Percentiles rank a stretch among this genome's conserved stretches.
phyloP scores from a whole-genome alignment of 129 eudicot genomes.

The Pittosporum tobira region DNA sequence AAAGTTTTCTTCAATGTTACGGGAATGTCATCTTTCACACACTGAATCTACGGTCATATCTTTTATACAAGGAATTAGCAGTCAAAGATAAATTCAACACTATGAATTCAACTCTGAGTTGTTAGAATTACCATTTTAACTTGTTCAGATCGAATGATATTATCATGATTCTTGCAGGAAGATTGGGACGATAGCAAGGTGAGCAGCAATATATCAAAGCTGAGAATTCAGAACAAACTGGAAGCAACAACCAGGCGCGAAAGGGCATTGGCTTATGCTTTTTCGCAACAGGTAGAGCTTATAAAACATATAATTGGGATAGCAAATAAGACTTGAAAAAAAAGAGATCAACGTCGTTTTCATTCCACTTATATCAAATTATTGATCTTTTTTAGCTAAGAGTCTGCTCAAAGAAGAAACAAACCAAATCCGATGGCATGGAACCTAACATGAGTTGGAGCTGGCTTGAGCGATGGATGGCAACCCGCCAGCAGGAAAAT shows the following conservation, averaged over 20 bases:
- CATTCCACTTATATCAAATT: neutral
- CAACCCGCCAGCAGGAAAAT: constrained; percentile 63
- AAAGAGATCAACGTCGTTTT: neutral
- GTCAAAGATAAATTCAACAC: no score
- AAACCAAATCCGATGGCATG: constrained; percentile 31
- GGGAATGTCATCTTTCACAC: neutral
- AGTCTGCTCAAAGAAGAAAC: constrained; percentile 70
- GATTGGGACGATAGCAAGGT: constrained; percentile 91
- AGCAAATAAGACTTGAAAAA: neutral
- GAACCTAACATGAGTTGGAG: constrained; percentile 70
- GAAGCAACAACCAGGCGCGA: constrained; percentile 92
- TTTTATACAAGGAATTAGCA: no score
- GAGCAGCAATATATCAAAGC: constrained; percentile 60
- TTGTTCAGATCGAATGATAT: neutral
- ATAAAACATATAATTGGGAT: neutral
- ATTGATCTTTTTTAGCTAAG: constrained; percentile 37
- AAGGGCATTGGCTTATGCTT: constrained; percentile 91
- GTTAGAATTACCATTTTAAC: neutral
- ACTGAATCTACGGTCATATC: neutral
- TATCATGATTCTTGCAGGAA: constrained; percentile 39
- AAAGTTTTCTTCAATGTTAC: no score
- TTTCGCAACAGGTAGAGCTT: constrained; percentile 74
- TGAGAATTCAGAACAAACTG: constrained; percentile 58
- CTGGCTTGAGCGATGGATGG: constrained; percentile 98
- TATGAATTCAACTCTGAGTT: neutral